Evolutionary conservation across 192 early-diverging fungal species (phyloP), one percentile per base, ranked within the genome.

Genomic region (Spinellus fusiger): DNA sequence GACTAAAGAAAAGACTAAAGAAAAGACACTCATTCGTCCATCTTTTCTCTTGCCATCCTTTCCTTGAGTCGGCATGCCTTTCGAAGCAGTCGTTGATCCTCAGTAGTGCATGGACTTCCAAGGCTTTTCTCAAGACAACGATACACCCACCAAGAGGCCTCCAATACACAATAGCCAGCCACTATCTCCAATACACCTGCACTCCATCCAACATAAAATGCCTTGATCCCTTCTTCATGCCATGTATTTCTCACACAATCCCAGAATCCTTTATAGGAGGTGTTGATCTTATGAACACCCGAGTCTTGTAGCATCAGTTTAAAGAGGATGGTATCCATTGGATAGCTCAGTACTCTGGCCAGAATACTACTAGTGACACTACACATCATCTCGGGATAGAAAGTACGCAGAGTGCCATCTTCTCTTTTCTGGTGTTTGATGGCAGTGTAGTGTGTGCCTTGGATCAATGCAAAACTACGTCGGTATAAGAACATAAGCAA

Each of bases 371-470:
- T 77, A 8, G 73, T 56, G 27, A 80, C 66, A 12, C 70, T 73
- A 54, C 76, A 77, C 18, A 75, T 74, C 33, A 80, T 73, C 38
- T 80, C 79, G 2, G 79, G 73, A 56, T 77, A 80, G 34, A 74
- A 80, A 23, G 74, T 69, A 33, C 71, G 68, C 25, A 77, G 13
- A n/a, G 75, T 54, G 0, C 66, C 53, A 33, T 53, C 44, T 4
- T 69, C 56, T 18, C 47, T 20, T 13, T 50, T 51, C 28, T 22
- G 29, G 22, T n/a, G 31, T 31, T 58, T 58, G 16, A 8, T 20
- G 1, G 52, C 0, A n/a, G 25, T 31, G 26, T 23, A 0, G 18
- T 29, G 12, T 5, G 52, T 46, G 35, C 44, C 31, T 35, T 59
- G 40, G 25, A 63, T 34, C 33, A 38, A 25, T 46, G 49, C 48